Evolutionary conservation across 192 early-diverging fungal genomes (phyloP), one percentile per base, ranked within the genome.

Genomic region (Rhizophagus clarus): DNA sequence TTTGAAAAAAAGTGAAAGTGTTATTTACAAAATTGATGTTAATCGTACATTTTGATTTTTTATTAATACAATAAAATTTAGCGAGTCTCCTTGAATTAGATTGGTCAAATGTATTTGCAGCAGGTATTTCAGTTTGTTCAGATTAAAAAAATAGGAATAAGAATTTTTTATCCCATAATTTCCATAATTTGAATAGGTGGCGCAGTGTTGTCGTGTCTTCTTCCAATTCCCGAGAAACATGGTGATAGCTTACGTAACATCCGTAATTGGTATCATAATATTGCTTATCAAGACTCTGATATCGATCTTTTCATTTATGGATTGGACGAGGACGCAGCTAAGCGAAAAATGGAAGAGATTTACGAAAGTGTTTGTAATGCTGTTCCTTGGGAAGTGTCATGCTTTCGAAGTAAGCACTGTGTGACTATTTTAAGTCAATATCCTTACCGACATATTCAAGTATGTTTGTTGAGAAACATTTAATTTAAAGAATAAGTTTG

Each of bases 231-330:
- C 29, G 20, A 56, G 14, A 8, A 74, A 37, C 15, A 74, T 22
- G 7, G 24, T 26, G 20, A 12, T 31, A 47, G 9, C 42, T 5
- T 24, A 29, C 51, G 51, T 49, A 74, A 74, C 60, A 74, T 49
- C 29, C 47, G 73, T 2, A 26, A 77, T 12, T 45, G 42, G 37
- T 66, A 67, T 49, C 62, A 77, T 77, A 31, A 64, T 26, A 17
- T 66, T 40, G 26, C 22, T 4, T 77, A 66, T 49, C 37, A 4
- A 22, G 69, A 61, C 3, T 79, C 75, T 26, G 85, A 86, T 56
- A 84, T 86, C n/a, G 85, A 86, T 72, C 45, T 86, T 10, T 88
- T 87, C 37, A 87, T 86, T 32, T 86, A 80, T 32, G 85, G 85
- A 32, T 56, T 86, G 15, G 64, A 83, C 45, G 85, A 86, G 72